phyloP scores from a whole-genome alignment of 768 basidiomycete genomes.

The Termitomyces sp. region DNA sequence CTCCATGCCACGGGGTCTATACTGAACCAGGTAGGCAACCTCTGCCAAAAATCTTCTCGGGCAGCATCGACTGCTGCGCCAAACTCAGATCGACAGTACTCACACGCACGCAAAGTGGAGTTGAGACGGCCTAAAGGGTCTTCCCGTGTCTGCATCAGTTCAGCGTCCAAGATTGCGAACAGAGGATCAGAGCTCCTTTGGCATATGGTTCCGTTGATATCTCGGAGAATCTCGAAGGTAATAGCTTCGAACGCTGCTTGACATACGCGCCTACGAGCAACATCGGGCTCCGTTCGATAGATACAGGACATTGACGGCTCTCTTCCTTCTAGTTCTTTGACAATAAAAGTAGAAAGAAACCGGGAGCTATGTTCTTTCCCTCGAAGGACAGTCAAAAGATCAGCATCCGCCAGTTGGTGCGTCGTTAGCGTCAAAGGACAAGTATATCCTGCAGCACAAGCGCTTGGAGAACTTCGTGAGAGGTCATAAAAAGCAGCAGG shows the following conservation, averaged over 20 bases:
- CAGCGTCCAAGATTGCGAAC: conserved; percentile 62
- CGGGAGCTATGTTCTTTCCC: conserved; percentile 71
- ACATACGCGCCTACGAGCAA: conserved; percentile 45
- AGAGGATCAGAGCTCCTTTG: conserved; percentile 66
- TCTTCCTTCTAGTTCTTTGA: conserved; percentile 67
- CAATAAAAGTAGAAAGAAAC: conserved; percentile 73
- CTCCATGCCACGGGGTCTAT: conserved; percentile 31
- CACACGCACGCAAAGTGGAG: conserved; percentile 52
- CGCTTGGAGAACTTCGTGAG: conserved; percentile 60
- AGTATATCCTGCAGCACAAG: conserved; percentile 47
- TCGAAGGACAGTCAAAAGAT: conserved; percentile 55
- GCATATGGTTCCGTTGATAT: conserved; percentile 62
- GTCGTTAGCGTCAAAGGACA: conserved; percentile 24
- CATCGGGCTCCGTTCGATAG: conserved; percentile 40
- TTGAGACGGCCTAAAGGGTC: conserved; percentile 37
- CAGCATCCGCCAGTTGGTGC: conserved; percentile 41
- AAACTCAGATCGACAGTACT: conserved; percentile 59
- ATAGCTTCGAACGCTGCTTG: conserved; percentile 69
- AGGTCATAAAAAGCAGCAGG: conserved; percentile 80
- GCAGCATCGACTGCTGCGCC: conserved; percentile 51
- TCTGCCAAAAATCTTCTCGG: conserved; percentile 60
- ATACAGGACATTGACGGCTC: conserved; percentile 43
- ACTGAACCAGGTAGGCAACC: conserved; percentile 61
- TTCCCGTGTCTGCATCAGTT: conserved; percentile 58
- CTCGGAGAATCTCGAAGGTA: conserved; percentile 69